phyloP scores from a whole-genome alignment of 345 rosid genomes.

The Eucalyptus pauciflora region DNA sequence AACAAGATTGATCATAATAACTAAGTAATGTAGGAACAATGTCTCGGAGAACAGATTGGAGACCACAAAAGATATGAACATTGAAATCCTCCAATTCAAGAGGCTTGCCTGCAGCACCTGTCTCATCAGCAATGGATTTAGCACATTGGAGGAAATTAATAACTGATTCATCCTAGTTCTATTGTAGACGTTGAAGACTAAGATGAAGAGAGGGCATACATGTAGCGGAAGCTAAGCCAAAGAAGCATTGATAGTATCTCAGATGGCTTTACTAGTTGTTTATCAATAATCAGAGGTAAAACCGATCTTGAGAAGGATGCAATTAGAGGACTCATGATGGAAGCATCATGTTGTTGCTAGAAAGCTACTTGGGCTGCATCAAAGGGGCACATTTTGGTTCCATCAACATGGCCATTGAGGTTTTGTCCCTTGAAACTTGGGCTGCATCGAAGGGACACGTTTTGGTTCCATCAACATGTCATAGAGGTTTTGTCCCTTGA shows the following conservation, averaged over 20 bases:
- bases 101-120: background rate
- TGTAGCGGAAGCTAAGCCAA: background rate
- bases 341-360: fast-evolving
- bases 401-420: background rate
- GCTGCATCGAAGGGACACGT: fast-evolving
- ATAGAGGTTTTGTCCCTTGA: background rate
- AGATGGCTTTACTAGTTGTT: background rate
- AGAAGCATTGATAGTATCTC: background rate
- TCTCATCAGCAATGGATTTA: background rate
- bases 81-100: background rate
- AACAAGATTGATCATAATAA: too few relatives aligned
- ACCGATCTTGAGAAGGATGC: fast-evolving
- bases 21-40: background rate
- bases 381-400: background rate
- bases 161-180: background rate
- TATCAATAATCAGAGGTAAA: background rate
- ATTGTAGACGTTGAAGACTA: fast-evolving
- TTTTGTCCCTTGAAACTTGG: background rate
- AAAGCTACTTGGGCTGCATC: fast-evolving
- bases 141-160: background rate
- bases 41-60: background rate
- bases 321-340: background rate
- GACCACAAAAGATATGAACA: background rate
- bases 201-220: background rate
- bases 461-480: background rate